Conservation (phyloP, 345 rosid genomes). For the Punica granatum region DNA sequence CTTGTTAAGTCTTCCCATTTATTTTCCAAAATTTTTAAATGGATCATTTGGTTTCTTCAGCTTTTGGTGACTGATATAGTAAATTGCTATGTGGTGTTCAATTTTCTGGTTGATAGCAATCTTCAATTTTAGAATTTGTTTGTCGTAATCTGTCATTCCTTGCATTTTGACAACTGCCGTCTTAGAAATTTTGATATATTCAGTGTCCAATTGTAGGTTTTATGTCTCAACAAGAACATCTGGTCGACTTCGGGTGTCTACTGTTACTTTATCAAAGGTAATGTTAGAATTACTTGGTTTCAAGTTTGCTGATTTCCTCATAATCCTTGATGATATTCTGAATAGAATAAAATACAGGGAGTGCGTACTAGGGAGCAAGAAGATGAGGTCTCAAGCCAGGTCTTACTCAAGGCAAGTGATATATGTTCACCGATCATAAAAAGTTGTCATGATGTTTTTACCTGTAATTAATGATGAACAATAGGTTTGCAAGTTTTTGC, state of each 20-base stretch:
- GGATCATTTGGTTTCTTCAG: neutral
- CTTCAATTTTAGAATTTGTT: neutral
- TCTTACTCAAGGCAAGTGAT: constrained; percentile 57
- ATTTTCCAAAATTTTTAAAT: neutral
- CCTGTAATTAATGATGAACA: neutral
- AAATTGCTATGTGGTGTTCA: neutral
- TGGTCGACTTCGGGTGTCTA: constrained; percentile 42
- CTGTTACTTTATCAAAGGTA: constrained; percentile 73
- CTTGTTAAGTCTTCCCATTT: neutral
- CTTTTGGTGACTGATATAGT: neutral
- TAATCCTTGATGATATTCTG: neutral
- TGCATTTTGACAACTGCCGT: neutral
- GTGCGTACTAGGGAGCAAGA: constrained; percentile 69
- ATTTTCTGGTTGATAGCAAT: neutral
- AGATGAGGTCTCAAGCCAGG: constrained; percentile 67
- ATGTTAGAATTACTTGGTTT: neutral
- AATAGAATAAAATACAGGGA: constrained; percentile 31
- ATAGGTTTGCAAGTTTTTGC: too few species aligned
- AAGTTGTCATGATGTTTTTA: neutral
- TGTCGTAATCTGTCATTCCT: neutral
- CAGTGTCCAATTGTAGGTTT: constrained; percentile 34
- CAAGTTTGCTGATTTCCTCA: neutral
- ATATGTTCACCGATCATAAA: neutral
- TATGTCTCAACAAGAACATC: constrained; percentile 72
- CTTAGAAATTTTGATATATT: neutral